phyloP scores from a whole-genome alignment of 2,329 filamentous ascomycete species.

The Diaporthe vaccinii region DNA sequence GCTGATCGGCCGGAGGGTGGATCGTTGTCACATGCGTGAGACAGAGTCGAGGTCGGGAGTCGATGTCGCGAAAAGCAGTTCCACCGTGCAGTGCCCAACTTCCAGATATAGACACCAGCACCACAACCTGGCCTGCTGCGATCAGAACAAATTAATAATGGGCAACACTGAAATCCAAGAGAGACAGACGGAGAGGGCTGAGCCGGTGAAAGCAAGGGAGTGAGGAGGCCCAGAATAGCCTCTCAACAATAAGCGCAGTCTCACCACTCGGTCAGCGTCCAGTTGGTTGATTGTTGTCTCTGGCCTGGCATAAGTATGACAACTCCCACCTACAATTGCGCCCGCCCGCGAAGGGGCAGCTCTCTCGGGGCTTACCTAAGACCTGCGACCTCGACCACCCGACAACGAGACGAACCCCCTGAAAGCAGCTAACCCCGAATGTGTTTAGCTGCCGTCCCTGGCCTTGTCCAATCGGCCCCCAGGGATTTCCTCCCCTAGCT shows the following conservation, averaged over 20 bases:
- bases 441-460: slow-evolving; percentile 25
- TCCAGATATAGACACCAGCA: slow-evolving; percentile 11
- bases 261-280: slow-evolving; percentile 7
- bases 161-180: not conserved
- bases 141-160: slow-evolving; percentile 8
- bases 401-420: slow-evolving; percentile 6
- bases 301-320: not conserved
- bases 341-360: not conserved
- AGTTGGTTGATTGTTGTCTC: slow-evolving; percentile 20
- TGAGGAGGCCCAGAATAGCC: not conserved
- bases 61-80: slow-evolving; percentile 15
- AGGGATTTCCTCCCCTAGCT: slow-evolving; percentile 2
- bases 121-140: slow-evolving; percentile 7
- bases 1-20: slow-evolving; percentile 22
- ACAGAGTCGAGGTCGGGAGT: slow-evolving; percentile 23
- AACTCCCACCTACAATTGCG: not conserved
- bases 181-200: not conserved
- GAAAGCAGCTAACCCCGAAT: slow-evolving; percentile 1
- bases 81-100: slow-evolving; percentile 5
- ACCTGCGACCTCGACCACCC: not conserved
- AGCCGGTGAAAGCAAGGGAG: slow-evolving; percentile 1
- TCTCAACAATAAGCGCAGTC: slow-evolving; percentile 18
- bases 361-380: slow-evolving; percentile 35
- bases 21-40: slow-evolving; percentile 37
- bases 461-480: slow-evolving; percentile 25